Evolutionary conservation across 2,329 filamentous ascomycete species (phyloP), one percentile per base, ranked within the genome.

Genomic region (Paracamarosporium sp.): DNA sequence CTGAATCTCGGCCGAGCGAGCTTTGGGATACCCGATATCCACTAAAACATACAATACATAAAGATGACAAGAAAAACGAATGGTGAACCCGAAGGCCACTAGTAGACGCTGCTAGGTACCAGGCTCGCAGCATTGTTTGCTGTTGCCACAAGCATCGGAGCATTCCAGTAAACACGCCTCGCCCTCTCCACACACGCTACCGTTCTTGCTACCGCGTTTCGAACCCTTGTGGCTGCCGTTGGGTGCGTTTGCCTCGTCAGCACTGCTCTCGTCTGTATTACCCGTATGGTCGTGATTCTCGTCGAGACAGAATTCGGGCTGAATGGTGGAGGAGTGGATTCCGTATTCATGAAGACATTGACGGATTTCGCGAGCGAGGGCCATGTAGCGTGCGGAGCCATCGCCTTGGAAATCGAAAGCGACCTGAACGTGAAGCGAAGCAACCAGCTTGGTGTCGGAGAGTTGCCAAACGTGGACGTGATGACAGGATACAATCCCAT

Each of bases 391-490:
- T 53, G 85, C 84, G 0, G 85, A 86, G 40, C 90, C 90, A 66
- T 93, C 87, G 47, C 90, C 91, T 72, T 93, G 89, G 76, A 96
- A 93, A 66, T 93, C 91, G 75, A 96, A 97, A 45, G 89, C 88
- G 22, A 99, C 90, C 75, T 97, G 92, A 43, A 99, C 89, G 73
- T 99, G 95, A 78, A 99, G 86, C 11, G 91, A 95, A 12, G 95
- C 94, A 35, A 99, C 90, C 31, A 97, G 83, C 81, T 97, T 97
- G 51, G 93, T 95, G 73, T 98, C 94, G 15, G 91, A 96, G 31
- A 99, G 85, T 77, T 98, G 94, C 95, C 95, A 99, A 61, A 99
- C 93, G 75, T 99, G 95, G 22, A 99, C 85, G 75, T 99, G 94
- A 78, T 99, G 95, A 72, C 93, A 97, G 74, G 90, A 92, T 60